Percentiles rank a stretch among this genome's conserved stretches.
Conservation (phyloP, 495 filamentous ascomycete species). For the Neurospora sublineolata region DNA sequence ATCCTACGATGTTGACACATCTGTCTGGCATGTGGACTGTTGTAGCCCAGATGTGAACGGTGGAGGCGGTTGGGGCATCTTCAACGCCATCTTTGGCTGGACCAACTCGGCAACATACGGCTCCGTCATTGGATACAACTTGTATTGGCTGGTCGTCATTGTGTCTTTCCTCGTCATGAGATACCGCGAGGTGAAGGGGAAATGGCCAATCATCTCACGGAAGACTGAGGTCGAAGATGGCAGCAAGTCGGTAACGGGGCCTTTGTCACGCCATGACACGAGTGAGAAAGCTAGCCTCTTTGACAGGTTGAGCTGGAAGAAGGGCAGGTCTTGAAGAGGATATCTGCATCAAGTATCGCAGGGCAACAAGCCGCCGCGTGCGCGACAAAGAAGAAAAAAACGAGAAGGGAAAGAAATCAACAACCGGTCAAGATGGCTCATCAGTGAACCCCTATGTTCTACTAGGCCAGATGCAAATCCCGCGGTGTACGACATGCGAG, state of each 20-base stretch:
- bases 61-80: slow-evolving; percentile 80
- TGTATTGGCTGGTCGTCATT: slow-evolving; percentile 72
- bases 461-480: background rate
- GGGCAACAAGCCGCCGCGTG: background rate
- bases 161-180: slow-evolving; percentile 48
- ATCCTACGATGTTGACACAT: slow-evolving; percentile 74
- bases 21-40: slow-evolving; percentile 91
- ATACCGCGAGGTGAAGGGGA: slow-evolving; percentile 56
- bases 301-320: background rate
- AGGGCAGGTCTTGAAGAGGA: background rate
- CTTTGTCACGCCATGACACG: background rate
- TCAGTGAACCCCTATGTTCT: background rate
- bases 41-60: slow-evolving; percentile 62
- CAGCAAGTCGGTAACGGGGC: background rate
- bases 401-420: background rate
- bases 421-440: background rate
- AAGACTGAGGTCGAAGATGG: slow-evolving; percentile 7
- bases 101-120: slow-evolving; percentile 79
- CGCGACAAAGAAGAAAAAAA: background rate
- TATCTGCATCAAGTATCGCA: background rate
- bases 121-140: slow-evolving; percentile 74
- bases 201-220: slow-evolving; percentile 47
- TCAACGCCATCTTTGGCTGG: slow-evolving; percentile 79
- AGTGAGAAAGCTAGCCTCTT: background rate
- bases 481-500: background rate